phyloP scores from a whole-genome alignment of 2,329 filamentous ascomycete species.

The Talaromyces sp. region DNA sequence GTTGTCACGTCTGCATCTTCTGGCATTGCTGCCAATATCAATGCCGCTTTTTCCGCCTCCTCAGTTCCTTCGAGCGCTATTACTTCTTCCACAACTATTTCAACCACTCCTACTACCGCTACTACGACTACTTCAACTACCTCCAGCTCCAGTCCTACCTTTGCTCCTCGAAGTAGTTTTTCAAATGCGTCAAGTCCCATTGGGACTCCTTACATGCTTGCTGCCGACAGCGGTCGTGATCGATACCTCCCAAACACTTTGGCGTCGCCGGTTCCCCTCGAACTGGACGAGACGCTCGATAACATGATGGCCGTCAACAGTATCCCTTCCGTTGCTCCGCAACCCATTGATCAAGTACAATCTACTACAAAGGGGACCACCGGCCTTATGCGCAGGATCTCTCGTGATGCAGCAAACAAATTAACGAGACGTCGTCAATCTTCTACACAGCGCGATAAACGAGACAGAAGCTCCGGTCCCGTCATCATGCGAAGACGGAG shows the following conservation, averaged over 20 bases:
- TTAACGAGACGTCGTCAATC: slow-evolving; percentile 71
- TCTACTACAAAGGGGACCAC: slow-evolving; percentile 52
- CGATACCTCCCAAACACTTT: slow-evolving; percentile 30
- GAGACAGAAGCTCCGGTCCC: slow-evolving; percentile 86
- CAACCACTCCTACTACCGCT: slow-evolving; percentile 16
- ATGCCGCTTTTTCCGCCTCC: slow-evolving; percentile 5
- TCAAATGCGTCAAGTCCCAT: slow-evolving; percentile 35
- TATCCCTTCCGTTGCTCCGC: slow-evolving; percentile 34
- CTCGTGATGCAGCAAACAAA: slow-evolving; percentile 72
- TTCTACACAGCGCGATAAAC: slow-evolving; percentile 70
- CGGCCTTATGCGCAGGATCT: slow-evolving; percentile 77
- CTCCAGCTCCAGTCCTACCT: slow-evolving; percentile 32
- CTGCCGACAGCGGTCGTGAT: slow-evolving; percentile 35
- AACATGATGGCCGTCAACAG: slow-evolving; percentile 37
- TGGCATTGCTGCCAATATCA: slow-evolving; percentile 23
- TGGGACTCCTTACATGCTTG: slow-evolving; percentile 35
- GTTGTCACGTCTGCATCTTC: slow-evolving; percentile 34
- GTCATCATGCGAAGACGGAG: slow-evolving; percentile 83
- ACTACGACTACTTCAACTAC: slow-evolving; percentile 22
- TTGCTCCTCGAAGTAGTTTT: slow-evolving; percentile 24
- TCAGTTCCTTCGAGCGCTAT: slow-evolving; percentile 32
- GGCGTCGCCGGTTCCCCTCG: slow-evolving; percentile 55
- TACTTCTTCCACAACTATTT: slow-evolving; percentile 28
- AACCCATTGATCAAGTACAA: slow-evolving; percentile 32
- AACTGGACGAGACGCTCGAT: slow-evolving; percentile 68